Evolutionary conservation across 257 asterid species (phyloP), one percentile per base, ranked within the genome.

Genomic region (Jacaranda mimosifolia): DNA sequence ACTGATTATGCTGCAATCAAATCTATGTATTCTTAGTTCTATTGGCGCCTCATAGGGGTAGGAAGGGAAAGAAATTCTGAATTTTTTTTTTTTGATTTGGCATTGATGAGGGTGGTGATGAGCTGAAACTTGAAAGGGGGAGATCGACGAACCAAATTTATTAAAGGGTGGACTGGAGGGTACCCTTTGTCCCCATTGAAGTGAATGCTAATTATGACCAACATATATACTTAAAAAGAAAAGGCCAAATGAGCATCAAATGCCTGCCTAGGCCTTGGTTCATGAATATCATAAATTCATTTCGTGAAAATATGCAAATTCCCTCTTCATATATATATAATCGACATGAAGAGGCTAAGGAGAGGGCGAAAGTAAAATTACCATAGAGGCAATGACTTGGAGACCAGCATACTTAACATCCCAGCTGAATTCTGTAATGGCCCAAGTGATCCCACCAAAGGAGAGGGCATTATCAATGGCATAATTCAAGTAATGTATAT

Each of bases 361-460:
- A 6, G 51, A 9, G 58, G 11, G 3, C 1, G 8, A 1, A 7
- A 49, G 35, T 36, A 6, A 18, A 65, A 57, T 76, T 92, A 94
- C 98, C 97, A 66, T 90, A 19, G 99, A 63, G 5, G 91, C 96
- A 1, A 96, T 60, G 77, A 93, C 40, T 80, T 96, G 99, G 39
- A 89, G 63, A n/a, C 97, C 99, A 45, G 97, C 97, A 68, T 82
- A 87, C 59, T 96, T 93, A 43, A 91, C 94, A 70, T 96, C 99
- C 99, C 99, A 96, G 80, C 98, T 89, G 86, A 96, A 96, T 40
- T 96, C 99, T 1, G 85, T 18, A 9, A 90, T 87, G 86, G 96
- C 78, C 98, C 98, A 93, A 60, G 95, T 89, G 84, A 86, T 87
- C 86, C 98, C 99, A 80, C 95, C 96, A 76, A 89, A 87, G 21